Conservation (phyloP, 805 yeast genomes). For the Jamesozyma gamospora region DNA sequence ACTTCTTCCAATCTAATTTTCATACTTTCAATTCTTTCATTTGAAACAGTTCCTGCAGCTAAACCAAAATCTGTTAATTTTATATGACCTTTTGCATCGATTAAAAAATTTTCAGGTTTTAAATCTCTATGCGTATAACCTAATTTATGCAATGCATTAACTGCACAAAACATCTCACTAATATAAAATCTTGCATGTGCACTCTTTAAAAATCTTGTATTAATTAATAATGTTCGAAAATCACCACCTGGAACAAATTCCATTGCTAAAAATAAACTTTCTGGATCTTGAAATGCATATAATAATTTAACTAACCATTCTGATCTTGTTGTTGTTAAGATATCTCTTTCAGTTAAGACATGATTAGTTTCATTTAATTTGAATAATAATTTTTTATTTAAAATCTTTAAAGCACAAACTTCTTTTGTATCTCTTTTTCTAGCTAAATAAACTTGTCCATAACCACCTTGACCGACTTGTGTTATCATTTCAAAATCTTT, state of each 20-base stretch:
- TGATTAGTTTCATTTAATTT: conserved; percentile 93
- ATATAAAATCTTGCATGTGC: conserved; percentile 93
- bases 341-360: conserved; percentile 91
- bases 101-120: conserved; percentile 84
- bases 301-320: conserved; percentile 92
- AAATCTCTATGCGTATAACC: conserved; percentile 96
- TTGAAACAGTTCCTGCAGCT: conserved; percentile 92
- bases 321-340: conserved; percentile 86
- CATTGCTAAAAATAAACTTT: conserved; percentile 90
- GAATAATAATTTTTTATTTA: conserved; percentile 75
- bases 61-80: conserved; percentile 85
- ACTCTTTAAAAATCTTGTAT: conserved; percentile 86
- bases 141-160: conserved; percentile 84
- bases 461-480: conserved; percentile 99
- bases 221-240: conserved; percentile 85
- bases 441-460: conserved; percentile 96
- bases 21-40: conserved; percentile 90
- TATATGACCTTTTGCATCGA: conserved; percentile 69
- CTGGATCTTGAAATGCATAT: conserved; percentile 91
- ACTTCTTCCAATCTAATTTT: conserved; percentile 56
- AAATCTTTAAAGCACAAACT: conserved; percentile 86
- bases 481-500: conserved; percentile 95
- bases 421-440: conserved; percentile 89
- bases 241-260: conserved; percentile 99
- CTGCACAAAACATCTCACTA: conserved; percentile 92